Percentiles rank a stretch among this genome's conserved stretches.
Evolutionary conservation across 2,329 filamentous ascomycete species (phyloP).

Genomic region (Verticillium nonalfalfae): DNA sequence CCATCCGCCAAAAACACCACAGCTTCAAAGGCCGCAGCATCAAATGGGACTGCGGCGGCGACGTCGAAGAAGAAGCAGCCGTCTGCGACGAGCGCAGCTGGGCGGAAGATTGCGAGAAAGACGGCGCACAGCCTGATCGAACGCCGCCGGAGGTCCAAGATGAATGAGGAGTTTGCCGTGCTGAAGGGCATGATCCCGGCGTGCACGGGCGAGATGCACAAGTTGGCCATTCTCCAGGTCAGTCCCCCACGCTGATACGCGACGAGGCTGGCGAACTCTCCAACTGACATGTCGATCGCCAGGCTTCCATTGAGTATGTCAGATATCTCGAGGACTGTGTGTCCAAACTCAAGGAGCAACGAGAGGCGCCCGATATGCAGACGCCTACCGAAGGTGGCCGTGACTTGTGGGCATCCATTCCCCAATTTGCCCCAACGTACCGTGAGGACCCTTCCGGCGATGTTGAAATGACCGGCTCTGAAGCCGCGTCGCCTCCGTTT

Average conservation of each 20-base stretch:
- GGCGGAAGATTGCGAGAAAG: slow-evolving; percentile 91
- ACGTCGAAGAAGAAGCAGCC: slow-evolving; percentile 67
- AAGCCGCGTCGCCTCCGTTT: slow-evolving; percentile 40
- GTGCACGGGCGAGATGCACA: slow-evolving; percentile 97
- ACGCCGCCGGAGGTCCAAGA: slow-evolving; percentile 82
- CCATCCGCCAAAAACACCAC: background rate
- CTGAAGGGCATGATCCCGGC: slow-evolving; percentile 94
- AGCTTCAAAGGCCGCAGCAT: slow-evolving; percentile 5
- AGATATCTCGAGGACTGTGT: slow-evolving; percentile 90
- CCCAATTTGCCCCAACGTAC: slow-evolving; percentile 24
- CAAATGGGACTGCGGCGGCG: slow-evolving; percentile 5
- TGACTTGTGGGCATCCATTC: slow-evolving; percentile 18
- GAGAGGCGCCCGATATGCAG: slow-evolving; percentile 17
- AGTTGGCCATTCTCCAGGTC: slow-evolving; percentile 90
- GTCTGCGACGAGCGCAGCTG: slow-evolving; percentile 71
- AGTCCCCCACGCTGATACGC: slow-evolving; percentile 15
- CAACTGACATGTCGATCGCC: background rate
- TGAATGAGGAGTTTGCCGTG: slow-evolving; percentile 96
- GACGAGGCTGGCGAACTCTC: background rate
- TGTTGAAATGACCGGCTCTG: slow-evolving; percentile 57
- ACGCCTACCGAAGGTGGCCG: slow-evolving; percentile 4
- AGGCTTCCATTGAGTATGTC: slow-evolving; percentile 96
- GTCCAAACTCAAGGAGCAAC: slow-evolving; percentile 63
- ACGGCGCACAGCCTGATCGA: slow-evolving; percentile 96
- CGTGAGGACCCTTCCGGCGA: slow-evolving; percentile 34